A percentile compares a stretch with the other conserved stretches of the same genome.
Conservation (phyloP, 1,139 yeast species). For the Hansenula sp. region DNA sequence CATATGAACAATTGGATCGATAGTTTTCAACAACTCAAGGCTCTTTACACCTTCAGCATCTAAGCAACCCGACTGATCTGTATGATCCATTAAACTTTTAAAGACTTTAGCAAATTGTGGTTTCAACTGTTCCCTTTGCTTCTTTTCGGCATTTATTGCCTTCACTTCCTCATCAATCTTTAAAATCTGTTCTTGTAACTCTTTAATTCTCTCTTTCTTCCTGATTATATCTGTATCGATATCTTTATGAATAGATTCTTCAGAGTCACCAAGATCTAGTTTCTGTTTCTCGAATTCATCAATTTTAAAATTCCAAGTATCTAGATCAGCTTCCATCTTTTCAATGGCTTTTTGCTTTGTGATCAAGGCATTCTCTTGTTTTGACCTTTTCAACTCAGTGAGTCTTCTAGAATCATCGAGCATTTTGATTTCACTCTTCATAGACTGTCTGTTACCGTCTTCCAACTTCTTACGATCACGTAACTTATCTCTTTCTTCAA, state of each 20-base stretch:
- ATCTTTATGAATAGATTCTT: slow-evolving; percentile 20
- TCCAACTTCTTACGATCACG: slow-evolving; percentile 42
- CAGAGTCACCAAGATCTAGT: slow-evolving; percentile 19
- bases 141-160: slow-evolving; percentile 25
- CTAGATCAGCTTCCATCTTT: slow-evolving; percentile 28
- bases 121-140: slow-evolving; percentile 26
- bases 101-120: slow-evolving; percentile 26
- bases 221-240: slow-evolving; percentile 21
- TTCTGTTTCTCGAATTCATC: slow-evolving; percentile 21
- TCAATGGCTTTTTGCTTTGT: slow-evolving; percentile 26
- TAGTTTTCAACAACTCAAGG: slow-evolving; percentile 21
- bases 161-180: slow-evolving; percentile 38
- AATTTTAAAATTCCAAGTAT: slow-evolving; percentile 26
- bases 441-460: slow-evolving; percentile 43
- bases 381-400: slow-evolving; percentile 27
- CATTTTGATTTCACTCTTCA: slow-evolving; percentile 44
- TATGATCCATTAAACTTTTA: slow-evolving; percentile 22
- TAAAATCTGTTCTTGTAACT: slow-evolving; percentile 25
- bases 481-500: slow-evolving; percentile 38
- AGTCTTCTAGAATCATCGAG: slow-evolving; percentile 39
- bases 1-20: slow-evolving; percentile 27
- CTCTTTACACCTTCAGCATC: slow-evolving; percentile 27
- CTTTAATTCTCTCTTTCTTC: slow-evolving; percentile 22
- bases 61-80: slow-evolving; percentile 31
- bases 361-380: slow-evolving; percentile 25